A percentile compares a stretch with the other conserved stretches of the same genome.
Conservation (phyloP, 108 stramenopile genomes). For the Seminavis robusta region DNA sequence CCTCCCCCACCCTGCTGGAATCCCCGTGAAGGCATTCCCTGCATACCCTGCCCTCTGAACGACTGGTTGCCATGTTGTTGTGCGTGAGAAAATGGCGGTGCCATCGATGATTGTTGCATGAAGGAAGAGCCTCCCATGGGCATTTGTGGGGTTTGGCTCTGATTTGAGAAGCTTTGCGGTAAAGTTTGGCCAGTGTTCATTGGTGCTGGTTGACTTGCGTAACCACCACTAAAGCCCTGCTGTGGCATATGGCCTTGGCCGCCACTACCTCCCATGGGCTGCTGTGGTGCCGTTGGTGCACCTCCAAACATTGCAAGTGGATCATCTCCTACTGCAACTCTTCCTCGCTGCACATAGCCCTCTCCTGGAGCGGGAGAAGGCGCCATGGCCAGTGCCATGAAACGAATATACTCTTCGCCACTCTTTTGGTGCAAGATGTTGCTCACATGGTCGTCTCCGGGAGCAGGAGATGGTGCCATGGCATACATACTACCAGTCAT, state of each 20-base stretch:
- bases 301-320: constrained; percentile 33
- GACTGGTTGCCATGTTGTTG: too few species aligned
- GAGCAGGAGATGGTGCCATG: constrained; percentile 52
- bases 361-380: constrained; percentile 59
- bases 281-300: neutral
- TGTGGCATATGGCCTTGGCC: neutral
- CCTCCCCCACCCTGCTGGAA: too few species aligned
- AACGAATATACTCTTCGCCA: neutral
- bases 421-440: neutral
- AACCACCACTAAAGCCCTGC: neutral
- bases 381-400: constrained; percentile 42
- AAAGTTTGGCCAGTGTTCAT: too few species aligned
- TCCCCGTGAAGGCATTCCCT: too few species aligned
- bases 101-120: too few species aligned
- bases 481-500: constrained; percentile 9
- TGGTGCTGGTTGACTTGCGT: neutral
- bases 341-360: constrained; percentile 32
- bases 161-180: too few species aligned
- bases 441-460: constrained; percentile 34
- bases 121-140: too few species aligned
- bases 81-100: too few species aligned
- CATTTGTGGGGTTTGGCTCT: too few species aligned
- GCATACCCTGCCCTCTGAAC: too few species aligned
- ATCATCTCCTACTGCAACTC: constrained; percentile 35
- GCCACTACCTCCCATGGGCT: neutral